Conservation (phyloP, 805 yeast genomes). For the Sugiyamaella americana region DNA sequence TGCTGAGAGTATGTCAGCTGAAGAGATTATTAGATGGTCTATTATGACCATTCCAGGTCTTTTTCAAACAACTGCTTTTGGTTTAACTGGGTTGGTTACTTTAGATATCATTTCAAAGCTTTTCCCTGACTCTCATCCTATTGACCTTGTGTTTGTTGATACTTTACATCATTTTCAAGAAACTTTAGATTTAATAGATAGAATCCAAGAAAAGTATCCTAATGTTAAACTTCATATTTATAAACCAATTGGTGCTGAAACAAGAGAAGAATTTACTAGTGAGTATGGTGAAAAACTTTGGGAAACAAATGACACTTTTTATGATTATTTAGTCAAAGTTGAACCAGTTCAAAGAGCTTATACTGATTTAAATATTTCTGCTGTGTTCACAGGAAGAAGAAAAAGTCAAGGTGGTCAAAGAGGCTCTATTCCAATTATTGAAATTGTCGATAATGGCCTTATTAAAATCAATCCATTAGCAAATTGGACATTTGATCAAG, state of each 20-base stretch:
- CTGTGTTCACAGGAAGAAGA: conserved; percentile 89
- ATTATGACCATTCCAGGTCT: conserved; percentile 73
- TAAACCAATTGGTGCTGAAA: conserved; percentile 52
- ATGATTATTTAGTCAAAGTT: conserved; percentile 84
- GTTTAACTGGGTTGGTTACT: conserved; percentile 85
- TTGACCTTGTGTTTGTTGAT: conserved; percentile 80
- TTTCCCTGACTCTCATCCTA: conserved; percentile 34
- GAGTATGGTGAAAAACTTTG: conserved; percentile 74
- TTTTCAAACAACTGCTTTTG: conserved; percentile 92
- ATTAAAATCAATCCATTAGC: conserved; percentile 86
- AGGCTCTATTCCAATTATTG: conserved; percentile 63
- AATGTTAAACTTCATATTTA: conserved; percentile 52
- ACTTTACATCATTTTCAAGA: conserved; percentile 95
- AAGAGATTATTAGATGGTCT: conserved; percentile 78
- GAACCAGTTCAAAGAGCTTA: conserved; percentile 90
- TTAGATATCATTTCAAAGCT: conserved; percentile 70
- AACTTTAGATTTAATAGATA: conserved; percentile 66
- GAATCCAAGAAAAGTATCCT: conserved; percentile 52
- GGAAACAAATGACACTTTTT: conserved; percentile 73
- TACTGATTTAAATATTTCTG: conserved; percentile 61
- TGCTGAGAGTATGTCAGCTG: conserved; percentile 53
- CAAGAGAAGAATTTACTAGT: conserved; percentile 57
- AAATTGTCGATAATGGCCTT: conserved; percentile 64
- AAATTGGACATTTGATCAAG: conserved; percentile 72
- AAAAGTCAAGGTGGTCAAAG: conserved; percentile 86